Percentiles rank a stretch among this genome's conserved stretches.
phyloP scores from a whole-genome alignment of 2,329 filamentous ascomycete species.

The Rhynchosporium agropyri region DNA sequence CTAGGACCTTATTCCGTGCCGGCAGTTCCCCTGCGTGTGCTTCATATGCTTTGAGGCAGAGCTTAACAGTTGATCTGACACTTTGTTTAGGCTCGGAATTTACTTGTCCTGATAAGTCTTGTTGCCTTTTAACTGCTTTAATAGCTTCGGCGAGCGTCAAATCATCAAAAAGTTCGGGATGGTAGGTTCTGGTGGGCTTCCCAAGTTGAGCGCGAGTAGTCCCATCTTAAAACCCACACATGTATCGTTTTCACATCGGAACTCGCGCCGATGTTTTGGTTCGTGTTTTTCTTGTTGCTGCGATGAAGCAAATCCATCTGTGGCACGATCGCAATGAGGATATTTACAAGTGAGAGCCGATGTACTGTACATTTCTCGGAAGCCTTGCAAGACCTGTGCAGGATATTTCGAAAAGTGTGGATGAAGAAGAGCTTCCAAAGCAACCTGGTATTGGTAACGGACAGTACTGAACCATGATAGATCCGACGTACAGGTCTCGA shows the following conservation, averaged over 20 bases:
- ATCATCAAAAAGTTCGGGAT: background rate
- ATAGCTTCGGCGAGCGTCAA: background rate
- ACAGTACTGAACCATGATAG: background rate
- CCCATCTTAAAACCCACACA: background rate
- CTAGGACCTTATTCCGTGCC: too few relatives aligned
- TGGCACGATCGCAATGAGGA: background rate
- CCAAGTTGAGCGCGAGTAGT: background rate
- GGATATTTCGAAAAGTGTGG: background rate
- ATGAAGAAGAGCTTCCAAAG: background rate
- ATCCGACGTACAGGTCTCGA: background rate
- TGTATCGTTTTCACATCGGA: background rate
- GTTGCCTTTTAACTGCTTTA: background rate
- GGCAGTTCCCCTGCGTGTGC: too few relatives aligned
- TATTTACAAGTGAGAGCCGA: background rate
- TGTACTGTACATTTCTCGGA: background rate
- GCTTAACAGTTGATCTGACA: too few relatives aligned
- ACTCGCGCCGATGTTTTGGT: background rate
- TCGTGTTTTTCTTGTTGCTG: background rate
- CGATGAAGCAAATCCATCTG: background rate
- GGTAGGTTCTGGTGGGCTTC: background rate
- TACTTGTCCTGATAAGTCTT: too few relatives aligned
- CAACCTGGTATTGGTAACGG: background rate
- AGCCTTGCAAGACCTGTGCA: background rate
- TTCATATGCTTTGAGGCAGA: too few relatives aligned
- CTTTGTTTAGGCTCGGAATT: too few relatives aligned